A percentile compares a stretch with the other conserved stretches of the same genome.
Conservation (phyloP, 768 basidiomycete species). For the Suillus ampliporus region DNA sequence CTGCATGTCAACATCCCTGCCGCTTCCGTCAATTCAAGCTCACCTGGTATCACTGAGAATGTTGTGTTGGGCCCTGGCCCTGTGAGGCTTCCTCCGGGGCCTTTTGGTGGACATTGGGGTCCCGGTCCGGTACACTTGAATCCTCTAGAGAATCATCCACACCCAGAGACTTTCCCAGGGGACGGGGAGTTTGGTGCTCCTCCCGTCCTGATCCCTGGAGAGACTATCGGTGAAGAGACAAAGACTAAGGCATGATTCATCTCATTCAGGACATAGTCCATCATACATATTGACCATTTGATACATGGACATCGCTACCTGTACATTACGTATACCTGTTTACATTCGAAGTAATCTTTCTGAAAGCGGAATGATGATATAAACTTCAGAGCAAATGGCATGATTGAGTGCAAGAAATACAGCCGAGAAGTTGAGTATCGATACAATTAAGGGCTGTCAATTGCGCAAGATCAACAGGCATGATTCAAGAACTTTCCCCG, state of each 20-base stretch:
- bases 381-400: background rate
- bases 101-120: constrained; percentile 20
- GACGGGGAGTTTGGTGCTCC: constrained; percentile 31
- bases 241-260: constrained; percentile 5
- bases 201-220: constrained; percentile 33
- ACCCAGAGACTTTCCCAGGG: constrained; percentile 31
- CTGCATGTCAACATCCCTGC: constrained; percentile 31
- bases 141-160: constrained; percentile 30
- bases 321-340: background rate
- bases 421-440: constrained; percentile 1
- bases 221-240: constrained; percentile 34
- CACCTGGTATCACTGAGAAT: constrained; percentile 21
- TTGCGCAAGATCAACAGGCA: background rate
- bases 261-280: background rate
- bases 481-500: constrained; percentile 6
- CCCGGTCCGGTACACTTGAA: too few species aligned
- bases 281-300: background rate
- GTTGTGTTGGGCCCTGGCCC: constrained; percentile 26
- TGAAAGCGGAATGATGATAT: background rate
- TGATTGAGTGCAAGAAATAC: background rate
- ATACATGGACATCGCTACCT: background rate
- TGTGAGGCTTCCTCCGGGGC: constrained; percentile 17
- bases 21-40: constrained; percentile 17
- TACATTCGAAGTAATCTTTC: background rate
- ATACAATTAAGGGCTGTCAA: background rate